Evolutionary conservation across 2,329 filamentous ascomycete species (phyloP).

Genomic region (Canariomyces notabilis): DNA sequence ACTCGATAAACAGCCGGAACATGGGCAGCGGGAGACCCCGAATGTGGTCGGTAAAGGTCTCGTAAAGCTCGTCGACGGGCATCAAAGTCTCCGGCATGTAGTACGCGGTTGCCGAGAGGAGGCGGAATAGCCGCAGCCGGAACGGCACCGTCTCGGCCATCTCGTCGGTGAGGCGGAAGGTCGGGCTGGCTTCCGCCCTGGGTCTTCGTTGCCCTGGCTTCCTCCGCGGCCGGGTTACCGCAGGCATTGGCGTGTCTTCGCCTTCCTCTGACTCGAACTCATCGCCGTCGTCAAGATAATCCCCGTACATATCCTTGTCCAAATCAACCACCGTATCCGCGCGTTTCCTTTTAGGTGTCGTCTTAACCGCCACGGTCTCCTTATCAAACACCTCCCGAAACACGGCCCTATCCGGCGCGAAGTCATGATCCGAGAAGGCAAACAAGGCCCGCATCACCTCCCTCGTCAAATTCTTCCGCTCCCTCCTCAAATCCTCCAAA

Average conservation of each 20-base stretch:
- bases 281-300: constrained; percentile 58
- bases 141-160: constrained; percentile 53
- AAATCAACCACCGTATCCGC: constrained; percentile 44
- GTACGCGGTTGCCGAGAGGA: constrained; percentile 45
- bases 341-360: constrained; percentile 47
- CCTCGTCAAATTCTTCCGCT: constrained; percentile 41
- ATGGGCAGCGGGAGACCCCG: constrained; percentile 53
- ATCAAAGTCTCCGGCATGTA: constrained; percentile 40
- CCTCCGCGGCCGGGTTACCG: constrained; percentile 28
- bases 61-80: constrained; percentile 49
- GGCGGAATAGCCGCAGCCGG: constrained; percentile 57
- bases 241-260: constrained; percentile 40
- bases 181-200: constrained; percentile 23
- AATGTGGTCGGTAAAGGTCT: constrained; percentile 52
- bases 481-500: constrained; percentile 37
- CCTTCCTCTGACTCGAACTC: constrained; percentile 45
- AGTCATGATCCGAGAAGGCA: constrained; percentile 54
- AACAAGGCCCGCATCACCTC: constrained; percentile 60
- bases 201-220: constrained; percentile 32
- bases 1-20: constrained; percentile 52
- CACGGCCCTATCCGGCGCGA: constrained; percentile 44
- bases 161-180: constrained; percentile 32
- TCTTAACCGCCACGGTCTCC: constrained; percentile 50
- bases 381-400: constrained; percentile 64
- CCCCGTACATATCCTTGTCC: constrained; percentile 55